Evolutionary conservation across 352 stramenopile species (phyloP).

Genomic region (Globisporangium paddicum): DNA sequence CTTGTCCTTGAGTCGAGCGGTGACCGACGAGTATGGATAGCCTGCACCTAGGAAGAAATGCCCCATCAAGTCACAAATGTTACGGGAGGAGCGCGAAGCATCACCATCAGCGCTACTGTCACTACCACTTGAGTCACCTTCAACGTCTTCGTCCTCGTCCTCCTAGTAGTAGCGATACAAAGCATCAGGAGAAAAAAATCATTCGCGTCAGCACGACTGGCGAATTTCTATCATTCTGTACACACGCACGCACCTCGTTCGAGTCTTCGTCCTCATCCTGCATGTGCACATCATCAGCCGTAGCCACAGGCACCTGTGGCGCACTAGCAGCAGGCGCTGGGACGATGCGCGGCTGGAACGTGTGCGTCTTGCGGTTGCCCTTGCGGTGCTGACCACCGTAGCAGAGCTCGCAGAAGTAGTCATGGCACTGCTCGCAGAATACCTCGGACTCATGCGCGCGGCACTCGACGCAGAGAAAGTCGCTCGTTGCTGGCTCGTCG

Average conservation of each 20-base stretch:
- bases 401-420: conserved; percentile 87
- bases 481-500: conserved; percentile 21
- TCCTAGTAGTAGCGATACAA: not conserved
- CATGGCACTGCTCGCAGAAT: conserved; percentile 86
- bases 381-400: conserved; percentile 83
- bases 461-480: conserved; percentile 72
- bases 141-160: conserved; percentile 24
- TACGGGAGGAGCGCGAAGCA: conserved; percentile 43
- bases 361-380: conserved; percentile 70
- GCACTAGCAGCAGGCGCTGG: not conserved
- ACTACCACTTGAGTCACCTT: conserved; percentile 38
- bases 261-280: conserved; percentile 15
- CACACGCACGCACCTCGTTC: conserved; percentile 7
- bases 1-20: conserved; percentile 8
- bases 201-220: not conserved
- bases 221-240: not conserved
- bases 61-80: conserved; percentile 88
- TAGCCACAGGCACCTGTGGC: not conserved
- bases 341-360: conserved; percentile 62
- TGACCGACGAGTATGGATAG: conserved; percentile 19
- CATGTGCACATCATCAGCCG: conserved; percentile 7
- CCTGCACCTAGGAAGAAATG: conserved; percentile 78
- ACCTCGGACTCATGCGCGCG: conserved; percentile 57
- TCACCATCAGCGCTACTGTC: conserved; percentile 30
- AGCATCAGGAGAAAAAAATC: not conserved